Conservation (phyloP, 306 rosid genomes). For the Glycine soja region DNA sequence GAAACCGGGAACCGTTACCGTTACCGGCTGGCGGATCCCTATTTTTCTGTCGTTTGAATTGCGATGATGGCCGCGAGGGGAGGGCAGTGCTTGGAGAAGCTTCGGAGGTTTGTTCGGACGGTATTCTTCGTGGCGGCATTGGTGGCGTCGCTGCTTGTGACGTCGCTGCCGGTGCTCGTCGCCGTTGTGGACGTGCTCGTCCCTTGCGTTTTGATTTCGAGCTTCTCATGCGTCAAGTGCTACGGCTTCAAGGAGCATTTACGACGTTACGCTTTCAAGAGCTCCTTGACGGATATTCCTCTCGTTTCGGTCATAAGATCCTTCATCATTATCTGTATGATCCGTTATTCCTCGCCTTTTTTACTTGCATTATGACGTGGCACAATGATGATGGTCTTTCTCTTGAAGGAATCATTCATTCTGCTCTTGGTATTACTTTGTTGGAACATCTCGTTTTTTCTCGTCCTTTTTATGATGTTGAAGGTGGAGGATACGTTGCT, state of each 20-base stretch:
- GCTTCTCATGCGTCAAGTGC: constrained; percentile 87
- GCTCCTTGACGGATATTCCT: constrained; percentile 92
- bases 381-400: background rate
- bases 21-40: constrained; percentile 44
- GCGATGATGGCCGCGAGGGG: constrained; percentile 86
- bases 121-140: constrained; percentile 89
- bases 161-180: constrained; percentile 89
- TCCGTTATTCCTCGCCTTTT: constrained; percentile 20
- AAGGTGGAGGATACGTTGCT: constrained; percentile 27
- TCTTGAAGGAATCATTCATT: constrained; percentile 13
- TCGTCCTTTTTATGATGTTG: background rate
- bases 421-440: constrained; percentile 21
- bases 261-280: constrained; percentile 83
- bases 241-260: constrained; percentile 77
- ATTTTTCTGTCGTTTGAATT: background rate
- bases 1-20: background rate
- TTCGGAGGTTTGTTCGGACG: constrained; percentile 76
- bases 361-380: background rate
- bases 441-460: background rate
- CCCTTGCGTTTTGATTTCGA: constrained; percentile 82
- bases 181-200: constrained; percentile 80
- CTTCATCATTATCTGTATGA: constrained; percentile 80
- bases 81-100: constrained; percentile 72
- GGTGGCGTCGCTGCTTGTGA: constrained; percentile 82
- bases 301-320: constrained; percentile 90